Percentiles rank a stretch among this genome's conserved stretches.
Conservation (phyloP, 78 protist species). For the Parvularia atlantis region DNA sequence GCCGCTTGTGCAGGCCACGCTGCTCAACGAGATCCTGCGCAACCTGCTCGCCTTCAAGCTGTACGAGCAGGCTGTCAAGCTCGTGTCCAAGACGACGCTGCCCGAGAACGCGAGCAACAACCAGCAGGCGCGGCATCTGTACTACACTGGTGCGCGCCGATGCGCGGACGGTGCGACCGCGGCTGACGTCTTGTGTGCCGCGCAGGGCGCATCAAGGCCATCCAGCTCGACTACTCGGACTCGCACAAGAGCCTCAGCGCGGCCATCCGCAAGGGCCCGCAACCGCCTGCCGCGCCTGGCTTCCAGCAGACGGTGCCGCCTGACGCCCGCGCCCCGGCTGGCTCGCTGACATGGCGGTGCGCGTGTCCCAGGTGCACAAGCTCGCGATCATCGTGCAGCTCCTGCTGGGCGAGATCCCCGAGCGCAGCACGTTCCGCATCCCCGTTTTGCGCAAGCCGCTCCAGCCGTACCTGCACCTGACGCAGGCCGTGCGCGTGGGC, state of each 20-base stretch:
- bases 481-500: constrained; percentile 81
- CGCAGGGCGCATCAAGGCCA: constrained; percentile 71
- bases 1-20: constrained; percentile 34
- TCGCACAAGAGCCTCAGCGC: constrained; percentile 45
- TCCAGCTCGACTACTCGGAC: constrained; percentile 83
- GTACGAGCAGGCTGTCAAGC: constrained; percentile 77
- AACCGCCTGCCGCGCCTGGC: constrained; percentile 63
- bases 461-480: constrained; percentile 70
- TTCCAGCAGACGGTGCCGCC: constrained; percentile 58
- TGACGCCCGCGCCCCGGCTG: not conserved
- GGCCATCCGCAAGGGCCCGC: constrained; percentile 93
- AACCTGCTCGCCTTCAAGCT: constrained; percentile 56
- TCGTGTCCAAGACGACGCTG: constrained; percentile 58
- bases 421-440: constrained; percentile 55
- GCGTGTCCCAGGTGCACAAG: constrained; percentile 65
- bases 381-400: constrained; percentile 72
- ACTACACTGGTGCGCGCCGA: constrained; percentile 51
- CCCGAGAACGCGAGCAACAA: constrained; percentile 56
- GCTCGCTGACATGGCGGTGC: not conserved
- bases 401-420: constrained; percentile 92
- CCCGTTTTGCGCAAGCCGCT: constrained; percentile 45
- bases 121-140: constrained; percentile 82
- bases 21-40: constrained; percentile 74
- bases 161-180: not conserved
- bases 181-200: not conserved